Conservation (phyloP, 805 yeast genomes). For the Wickerhamiella sergipiensis region DNA sequence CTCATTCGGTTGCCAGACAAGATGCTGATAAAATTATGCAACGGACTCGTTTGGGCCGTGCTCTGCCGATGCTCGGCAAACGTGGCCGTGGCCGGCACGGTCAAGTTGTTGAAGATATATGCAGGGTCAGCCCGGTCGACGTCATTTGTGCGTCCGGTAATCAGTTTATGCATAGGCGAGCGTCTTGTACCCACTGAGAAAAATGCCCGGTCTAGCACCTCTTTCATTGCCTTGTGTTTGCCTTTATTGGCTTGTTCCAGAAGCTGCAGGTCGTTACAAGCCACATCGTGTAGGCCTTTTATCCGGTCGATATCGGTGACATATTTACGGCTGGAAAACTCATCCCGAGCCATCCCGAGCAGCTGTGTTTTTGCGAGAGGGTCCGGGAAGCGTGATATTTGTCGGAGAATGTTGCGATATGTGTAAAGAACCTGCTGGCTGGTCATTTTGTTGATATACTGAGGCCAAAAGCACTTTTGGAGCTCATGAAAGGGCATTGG, state of each 20-base stretch:
- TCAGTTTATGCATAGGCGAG: conserved; percentile 10
- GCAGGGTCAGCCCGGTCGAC: conserved; percentile 2
- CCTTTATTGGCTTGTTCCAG: conserved; percentile 8
- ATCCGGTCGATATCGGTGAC: conserved; percentile 9
- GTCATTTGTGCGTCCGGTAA: neutral
- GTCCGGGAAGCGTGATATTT: neutral
- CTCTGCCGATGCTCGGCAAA: conserved; percentile 8
- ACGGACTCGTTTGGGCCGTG: conserved; percentile 1
- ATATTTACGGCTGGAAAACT: conserved; percentile 13
- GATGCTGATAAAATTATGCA: conserved; percentile 9
- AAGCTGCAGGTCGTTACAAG: conserved; percentile 5
- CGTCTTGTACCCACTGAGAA: conserved; percentile 6
- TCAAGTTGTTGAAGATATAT: conserved; percentile 13
- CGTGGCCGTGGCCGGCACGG: conserved; percentile 9
- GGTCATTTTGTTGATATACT: conserved; percentile 1
- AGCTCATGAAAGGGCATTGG: neutral
- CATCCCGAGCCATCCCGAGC: neutral
- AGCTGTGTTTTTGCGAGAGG: neutral
- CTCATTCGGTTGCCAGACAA: conserved; percentile 5
- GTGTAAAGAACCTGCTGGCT: neutral
- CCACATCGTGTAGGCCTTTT: conserved; percentile 9
- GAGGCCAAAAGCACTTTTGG: conserved; percentile 1
- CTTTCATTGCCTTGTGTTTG: conserved; percentile 5
- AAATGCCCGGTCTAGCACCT: conserved; percentile 11
- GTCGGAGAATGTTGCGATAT: neutral